Percentiles rank a stretch among this genome's conserved stretches.
Conservation (phyloP, 495 filamentous ascomycete genomes). For the Podospora comata region DNA sequence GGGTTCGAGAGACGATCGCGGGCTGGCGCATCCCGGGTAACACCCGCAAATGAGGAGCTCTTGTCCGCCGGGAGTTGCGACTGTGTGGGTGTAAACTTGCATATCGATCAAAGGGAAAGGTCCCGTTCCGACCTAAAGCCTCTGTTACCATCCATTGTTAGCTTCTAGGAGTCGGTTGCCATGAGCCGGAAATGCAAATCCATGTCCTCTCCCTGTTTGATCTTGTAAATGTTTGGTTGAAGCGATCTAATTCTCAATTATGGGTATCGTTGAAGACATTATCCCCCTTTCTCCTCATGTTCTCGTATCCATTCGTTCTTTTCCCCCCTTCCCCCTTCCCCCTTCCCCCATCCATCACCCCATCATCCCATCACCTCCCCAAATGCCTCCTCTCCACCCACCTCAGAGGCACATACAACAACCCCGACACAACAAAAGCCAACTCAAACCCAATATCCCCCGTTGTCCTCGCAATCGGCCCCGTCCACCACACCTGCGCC, state of each 20-base stretch:
- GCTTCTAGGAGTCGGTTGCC: no score
- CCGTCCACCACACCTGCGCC: constrained; percentile 55
- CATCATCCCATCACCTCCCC: constrained; percentile 15
- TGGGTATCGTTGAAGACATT: constrained; percentile 7
- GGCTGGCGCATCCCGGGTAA: not conserved
- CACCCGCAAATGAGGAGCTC: not conserved
- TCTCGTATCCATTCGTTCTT: not conserved
- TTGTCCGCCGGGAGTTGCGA: not conserved
- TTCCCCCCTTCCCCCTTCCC: not conserved
- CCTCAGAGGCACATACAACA: constrained; percentile 48
- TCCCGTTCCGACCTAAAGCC: not conserved
- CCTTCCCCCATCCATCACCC: not conserved
- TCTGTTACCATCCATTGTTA: no score
- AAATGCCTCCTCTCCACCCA: constrained; percentile 37
- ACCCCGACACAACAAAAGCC: constrained; percentile 46
- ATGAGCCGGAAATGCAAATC: not conserved
- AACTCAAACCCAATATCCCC: constrained; percentile 60
- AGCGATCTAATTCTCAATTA: not conserved
- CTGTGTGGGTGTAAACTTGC: not conserved
- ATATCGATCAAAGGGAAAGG: not conserved
- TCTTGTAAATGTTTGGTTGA: not conserved
- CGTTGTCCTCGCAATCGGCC: constrained; percentile 51
- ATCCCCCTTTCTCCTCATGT: not conserved
- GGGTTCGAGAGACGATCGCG: not conserved
- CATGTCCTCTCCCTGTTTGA: not conserved